These are phyloP conservation scores for Dryas drummondii DNA, from an alignment of 306 rosid species.

Conservation along the genomic window DNA sequence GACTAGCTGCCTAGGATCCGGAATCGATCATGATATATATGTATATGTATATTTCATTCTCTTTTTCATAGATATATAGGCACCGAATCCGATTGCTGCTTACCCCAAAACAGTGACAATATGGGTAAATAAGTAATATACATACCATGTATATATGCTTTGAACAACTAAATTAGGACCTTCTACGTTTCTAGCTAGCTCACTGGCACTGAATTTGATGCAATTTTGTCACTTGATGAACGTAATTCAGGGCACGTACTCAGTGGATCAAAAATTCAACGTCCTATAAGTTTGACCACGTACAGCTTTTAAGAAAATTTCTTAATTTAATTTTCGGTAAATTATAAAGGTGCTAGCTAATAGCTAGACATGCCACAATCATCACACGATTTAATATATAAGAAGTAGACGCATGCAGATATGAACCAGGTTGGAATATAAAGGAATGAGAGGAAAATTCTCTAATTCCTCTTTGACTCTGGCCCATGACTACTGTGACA, in stretches of 20 bases:
- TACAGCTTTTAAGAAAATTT: not conserved
- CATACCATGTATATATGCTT: conserved; percentile 24
- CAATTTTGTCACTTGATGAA: conserved; percentile 51
- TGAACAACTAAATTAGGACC: conserved; percentile 26
- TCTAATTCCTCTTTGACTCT: conserved; percentile 67
- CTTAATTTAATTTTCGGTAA: not conserved
- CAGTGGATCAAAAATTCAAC: conserved; percentile 4
- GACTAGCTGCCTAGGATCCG: conserved; percentile 13
- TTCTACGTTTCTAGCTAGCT: conserved; percentile 48
- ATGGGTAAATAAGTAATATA: conserved; percentile 29
- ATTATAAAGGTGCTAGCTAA: not conserved
- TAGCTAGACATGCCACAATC: too few relatives aligned
- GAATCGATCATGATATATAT: not conserved
- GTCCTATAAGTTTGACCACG: conserved; percentile 20
- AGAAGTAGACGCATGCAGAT: not conserved
- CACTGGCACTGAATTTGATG: conserved; percentile 73
- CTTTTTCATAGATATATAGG: too few relatives aligned
- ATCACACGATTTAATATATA: not conserved
- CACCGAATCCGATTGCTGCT: not conserved
- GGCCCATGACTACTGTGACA: conserved; percentile 36
- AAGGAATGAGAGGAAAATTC: conserved; percentile 50
- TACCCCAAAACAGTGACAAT: conserved; percentile 13
- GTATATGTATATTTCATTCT: too few relatives aligned
- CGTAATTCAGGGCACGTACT: conserved; percentile 45
- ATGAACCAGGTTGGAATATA: conserved; percentile 9